phyloP scores from a whole-genome alignment of 371 early-diverging fungal species.

The Mucor plumbeus region DNA sequence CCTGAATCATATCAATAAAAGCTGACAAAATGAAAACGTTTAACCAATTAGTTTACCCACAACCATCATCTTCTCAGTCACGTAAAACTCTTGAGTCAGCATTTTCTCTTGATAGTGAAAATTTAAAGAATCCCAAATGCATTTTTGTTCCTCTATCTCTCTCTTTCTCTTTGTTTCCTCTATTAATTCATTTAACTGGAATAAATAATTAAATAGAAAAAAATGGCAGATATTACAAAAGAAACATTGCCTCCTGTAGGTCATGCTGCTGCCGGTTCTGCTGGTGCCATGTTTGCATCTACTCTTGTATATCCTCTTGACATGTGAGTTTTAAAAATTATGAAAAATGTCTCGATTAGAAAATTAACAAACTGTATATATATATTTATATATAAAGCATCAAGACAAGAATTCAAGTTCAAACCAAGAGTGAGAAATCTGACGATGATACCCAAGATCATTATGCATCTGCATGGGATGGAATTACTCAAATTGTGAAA shows the following conservation, averaged over 20 bases:
- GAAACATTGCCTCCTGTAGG: conserved; percentile 81
- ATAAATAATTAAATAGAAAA: background rate
- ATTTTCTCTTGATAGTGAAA: conserved; percentile 14
- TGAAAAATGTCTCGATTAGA: too few species aligned
- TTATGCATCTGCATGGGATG: conserved; percentile 79
- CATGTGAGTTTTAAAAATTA: conserved; percentile 67
- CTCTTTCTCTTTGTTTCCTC: conserved; percentile 12
- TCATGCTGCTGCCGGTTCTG: conserved; percentile 92
- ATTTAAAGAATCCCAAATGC: conserved; percentile 8
- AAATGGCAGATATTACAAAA: conserved; percentile 53
- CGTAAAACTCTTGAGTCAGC: conserved; percentile 24
- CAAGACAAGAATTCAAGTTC: conserved; percentile 94
- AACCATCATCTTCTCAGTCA: background rate
- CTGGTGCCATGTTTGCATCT: conserved; percentile 91
- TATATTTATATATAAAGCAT: conserved; percentile 54
- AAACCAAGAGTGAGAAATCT: conserved; percentile 53
- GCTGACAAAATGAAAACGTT: conserved; percentile 4
- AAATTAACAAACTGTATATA: too few species aligned
- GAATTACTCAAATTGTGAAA: conserved; percentile 78
- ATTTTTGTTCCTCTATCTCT: conserved; percentile 20
- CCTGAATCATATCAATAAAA: conserved; percentile 1
- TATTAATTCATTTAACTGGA: background rate
- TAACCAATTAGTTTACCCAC: conserved; percentile 2
- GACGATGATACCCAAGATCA: conserved; percentile 40
- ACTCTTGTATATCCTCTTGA: conserved; percentile 93